phyloP scores from a whole-genome alignment of 352 stramenopile genomes.

The Globisporangium spinosum region DNA sequence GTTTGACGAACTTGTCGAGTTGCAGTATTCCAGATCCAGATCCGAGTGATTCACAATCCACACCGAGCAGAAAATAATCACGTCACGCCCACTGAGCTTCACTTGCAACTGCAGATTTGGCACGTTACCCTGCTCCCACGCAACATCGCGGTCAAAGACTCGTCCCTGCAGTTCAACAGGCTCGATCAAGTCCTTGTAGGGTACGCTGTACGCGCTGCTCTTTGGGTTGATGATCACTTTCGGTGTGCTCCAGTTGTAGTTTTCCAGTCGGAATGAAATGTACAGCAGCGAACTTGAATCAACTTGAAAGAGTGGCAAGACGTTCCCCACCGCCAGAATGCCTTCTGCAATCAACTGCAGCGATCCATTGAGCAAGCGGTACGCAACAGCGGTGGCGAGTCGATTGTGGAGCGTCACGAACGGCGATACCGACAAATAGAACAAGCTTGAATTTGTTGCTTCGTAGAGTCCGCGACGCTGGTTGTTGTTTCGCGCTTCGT shows the following conservation, averaged over 20 bases:
- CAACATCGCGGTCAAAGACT: conserved; percentile 62
- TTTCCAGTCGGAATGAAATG: conserved; percentile 82
- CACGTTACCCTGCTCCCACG: conserved; percentile 70
- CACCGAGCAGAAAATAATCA: conserved; percentile 84
- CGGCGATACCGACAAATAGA: conserved; percentile 77
- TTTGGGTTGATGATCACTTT: conserved; percentile 82
- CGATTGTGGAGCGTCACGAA: conserved; percentile 85
- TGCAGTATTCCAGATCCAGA: conserved; percentile 85
- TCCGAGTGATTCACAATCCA: conserved; percentile 89
- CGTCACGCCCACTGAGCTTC: conserved; percentile 72
- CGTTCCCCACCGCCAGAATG: conserved; percentile 77
- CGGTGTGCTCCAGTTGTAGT: conserved; percentile 85
- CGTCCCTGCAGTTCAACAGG: conserved; percentile 64
- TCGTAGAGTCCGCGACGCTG: conserved; percentile 79
- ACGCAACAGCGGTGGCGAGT: conserved; percentile 76
- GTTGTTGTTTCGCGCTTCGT: conserved; percentile 71
- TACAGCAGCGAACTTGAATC: conserved; percentile 62
- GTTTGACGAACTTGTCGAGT: conserved; percentile 70
- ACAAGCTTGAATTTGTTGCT: conserved; percentile 82
- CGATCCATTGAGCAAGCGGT: conserved; percentile 77
- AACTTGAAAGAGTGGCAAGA: conserved; percentile 83
- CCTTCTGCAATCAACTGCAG: conserved; percentile 84
- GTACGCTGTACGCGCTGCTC: conserved; percentile 53
- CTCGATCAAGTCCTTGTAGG: conserved; percentile 79
- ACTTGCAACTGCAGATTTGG: conserved; percentile 82